A percentile compares a stretch with the other conserved stretches of the same genome.
These are phyloP conservation scores for Halophytophthora polymorphica DNA, from an alignment of 352 stramenopile species.

Conservation along the genomic window DNA sequence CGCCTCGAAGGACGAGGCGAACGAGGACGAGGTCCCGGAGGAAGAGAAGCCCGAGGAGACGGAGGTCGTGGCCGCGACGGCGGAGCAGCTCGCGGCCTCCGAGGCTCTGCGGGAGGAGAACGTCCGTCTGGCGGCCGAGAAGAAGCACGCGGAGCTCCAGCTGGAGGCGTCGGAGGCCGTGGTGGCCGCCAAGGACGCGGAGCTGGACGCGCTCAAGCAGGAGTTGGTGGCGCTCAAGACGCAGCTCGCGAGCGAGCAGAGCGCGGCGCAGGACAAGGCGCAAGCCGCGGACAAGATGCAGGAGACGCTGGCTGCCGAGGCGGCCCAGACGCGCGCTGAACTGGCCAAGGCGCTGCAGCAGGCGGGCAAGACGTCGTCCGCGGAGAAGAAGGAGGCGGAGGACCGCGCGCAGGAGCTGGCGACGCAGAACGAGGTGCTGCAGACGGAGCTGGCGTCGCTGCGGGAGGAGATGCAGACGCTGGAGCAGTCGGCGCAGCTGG, in stretches of 20 bases:
- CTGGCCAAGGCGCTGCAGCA: slow-evolving; percentile 20
- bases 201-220: slow-evolving; percentile 31
- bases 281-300: slow-evolving; percentile 22
- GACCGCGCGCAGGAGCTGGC: slow-evolving; percentile 27
- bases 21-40: slow-evolving; percentile 21
- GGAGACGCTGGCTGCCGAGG: slow-evolving; percentile 18
- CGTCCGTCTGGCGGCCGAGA: slow-evolving; percentile 35
- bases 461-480: slow-evolving; percentile 43
- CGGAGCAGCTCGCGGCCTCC: slow-evolving; percentile 10
- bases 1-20: slow-evolving; percentile 18
- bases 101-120: slow-evolving; percentile 39
- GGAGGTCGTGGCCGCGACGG: slow-evolving; percentile 5
- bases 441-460: slow-evolving; percentile 29
- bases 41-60: slow-evolving; percentile 20
- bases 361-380: slow-evolving; percentile 9
- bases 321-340: slow-evolving; percentile 15
- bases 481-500: slow-evolving; percentile 36
- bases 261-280: slow-evolving; percentile 18
- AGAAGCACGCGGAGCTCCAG: slow-evolving; percentile 32
- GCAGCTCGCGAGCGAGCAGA: slow-evolving; percentile 32
- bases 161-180: slow-evolving; percentile 22
- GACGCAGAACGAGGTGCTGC: slow-evolving; percentile 23
- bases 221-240: slow-evolving; percentile 33
- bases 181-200: slow-evolving; percentile 31
- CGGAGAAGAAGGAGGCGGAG: slow-evolving; percentile 22